phyloP scores from a whole-genome alignment of 345 rosid genomes.

The Gossypium raimondii region DNA sequence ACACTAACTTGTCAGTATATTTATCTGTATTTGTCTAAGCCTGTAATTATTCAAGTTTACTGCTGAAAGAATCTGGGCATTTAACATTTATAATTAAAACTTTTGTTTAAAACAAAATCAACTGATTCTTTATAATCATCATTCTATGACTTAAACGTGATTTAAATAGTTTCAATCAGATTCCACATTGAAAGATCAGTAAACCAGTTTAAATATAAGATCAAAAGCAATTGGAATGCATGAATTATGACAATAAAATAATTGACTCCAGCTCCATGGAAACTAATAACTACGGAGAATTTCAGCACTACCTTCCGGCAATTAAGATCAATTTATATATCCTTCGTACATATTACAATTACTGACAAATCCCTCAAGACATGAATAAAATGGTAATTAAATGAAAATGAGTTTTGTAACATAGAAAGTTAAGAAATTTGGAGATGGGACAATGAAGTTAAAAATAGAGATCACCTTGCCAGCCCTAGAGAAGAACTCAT shows the following conservation, averaged over 20 bases:
- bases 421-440: background rate
- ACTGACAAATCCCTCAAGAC: background rate
- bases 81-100: background rate
- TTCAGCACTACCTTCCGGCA: background rate
- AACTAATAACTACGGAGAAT: background rate
- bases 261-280: background rate
- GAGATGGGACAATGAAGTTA: background rate
- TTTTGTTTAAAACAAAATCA: background rate
- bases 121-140: background rate
- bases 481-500: constrained; percentile 92
- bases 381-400: background rate
- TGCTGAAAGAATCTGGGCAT: background rate
- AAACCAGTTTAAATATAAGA: background rate
- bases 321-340: background rate
- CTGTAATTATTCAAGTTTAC: background rate
- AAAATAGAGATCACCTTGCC: constrained; percentile 67
- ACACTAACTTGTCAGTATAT: background rate
- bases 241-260: background rate
- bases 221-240: background rate
- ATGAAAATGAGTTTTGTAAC: background rate
- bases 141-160: background rate
- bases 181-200: background rate
- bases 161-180: background rate
- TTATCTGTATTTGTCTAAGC: background rate
- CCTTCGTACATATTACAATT: background rate